Percentiles rank a stretch among this genome's conserved stretches.
Conservation (phyloP, 345 rosid species). For the Physaria fendleri region DNA sequence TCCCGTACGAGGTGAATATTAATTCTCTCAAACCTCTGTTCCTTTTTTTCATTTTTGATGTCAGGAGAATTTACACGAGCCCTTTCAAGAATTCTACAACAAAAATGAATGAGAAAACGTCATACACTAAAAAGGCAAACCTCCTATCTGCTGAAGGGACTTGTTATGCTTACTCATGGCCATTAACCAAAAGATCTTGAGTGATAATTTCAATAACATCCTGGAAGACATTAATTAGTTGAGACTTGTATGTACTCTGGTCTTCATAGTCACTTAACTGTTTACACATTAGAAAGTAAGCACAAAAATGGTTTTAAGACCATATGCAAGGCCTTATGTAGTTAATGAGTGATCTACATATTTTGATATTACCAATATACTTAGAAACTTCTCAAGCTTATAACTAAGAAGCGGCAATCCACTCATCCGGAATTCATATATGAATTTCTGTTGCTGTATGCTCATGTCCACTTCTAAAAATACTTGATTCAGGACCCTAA, state of each 20-base stretch:
- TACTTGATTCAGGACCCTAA: constrained; percentile 49
- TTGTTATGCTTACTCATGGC: constrained; percentile 60
- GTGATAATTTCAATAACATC: constrained; percentile 81
- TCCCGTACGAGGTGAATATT: constrained; percentile 22
- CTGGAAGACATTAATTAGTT: constrained; percentile 76
- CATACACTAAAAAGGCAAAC: not conserved
- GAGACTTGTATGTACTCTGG: constrained; percentile 43
- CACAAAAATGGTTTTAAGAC: not conserved
- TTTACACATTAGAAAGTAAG: constrained; percentile 20
- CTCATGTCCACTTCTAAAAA: constrained; percentile 44
- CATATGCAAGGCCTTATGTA: not conserved
- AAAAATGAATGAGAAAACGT: constrained; percentile 10
- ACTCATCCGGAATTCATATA: constrained; percentile 55
- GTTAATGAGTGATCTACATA: not conserved
- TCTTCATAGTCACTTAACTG: constrained; percentile 51
- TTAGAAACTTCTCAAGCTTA: constrained; percentile 72
- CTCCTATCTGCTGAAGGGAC: not conserved
- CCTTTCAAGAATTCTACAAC: constrained; percentile 50
- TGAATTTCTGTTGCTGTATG: constrained; percentile 40
- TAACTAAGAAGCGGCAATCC: constrained; percentile 66
- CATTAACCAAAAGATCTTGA: constrained; percentile 64
- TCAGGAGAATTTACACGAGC: constrained; percentile 19
- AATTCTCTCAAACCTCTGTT: constrained; percentile 76
- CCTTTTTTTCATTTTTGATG: constrained; percentile 34
- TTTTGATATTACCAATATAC: constrained; percentile 47